A percentile compares a stretch with the other conserved stretches of the same genome.
phyloP scores from a whole-genome alignment of 1,284 basidiomycete genomes.

The Boletus sp. region DNA sequence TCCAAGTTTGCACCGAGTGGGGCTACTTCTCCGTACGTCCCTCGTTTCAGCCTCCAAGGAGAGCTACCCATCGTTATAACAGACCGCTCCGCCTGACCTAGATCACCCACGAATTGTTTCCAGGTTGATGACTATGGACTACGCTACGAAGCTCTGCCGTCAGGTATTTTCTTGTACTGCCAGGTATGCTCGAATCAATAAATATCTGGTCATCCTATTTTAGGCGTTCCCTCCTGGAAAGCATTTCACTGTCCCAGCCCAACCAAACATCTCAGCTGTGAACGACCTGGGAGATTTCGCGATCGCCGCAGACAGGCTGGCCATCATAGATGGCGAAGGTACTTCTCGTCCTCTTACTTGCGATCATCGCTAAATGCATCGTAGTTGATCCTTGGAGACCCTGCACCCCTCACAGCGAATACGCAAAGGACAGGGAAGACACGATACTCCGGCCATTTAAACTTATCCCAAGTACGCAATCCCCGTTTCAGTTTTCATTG shows the following conservation, averaged over 20 bases:
- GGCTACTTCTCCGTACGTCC: conserved; percentile 79
- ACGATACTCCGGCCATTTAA: conserved; percentile 83
- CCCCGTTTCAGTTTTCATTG: not conserved
- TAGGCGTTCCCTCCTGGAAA: conserved; percentile 84
- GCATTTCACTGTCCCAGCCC: conserved; percentile 67
- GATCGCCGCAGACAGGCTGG: conserved; percentile 76
- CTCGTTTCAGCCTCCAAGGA: conserved; percentile 15
- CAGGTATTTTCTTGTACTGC: conserved; percentile 47
- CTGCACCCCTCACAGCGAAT: conserved; percentile 82
- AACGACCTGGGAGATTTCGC: conserved; percentile 80
- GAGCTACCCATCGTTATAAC: conserved; percentile 1
- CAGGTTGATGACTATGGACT: conserved; percentile 72
- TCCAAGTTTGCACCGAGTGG: conserved; percentile 95
- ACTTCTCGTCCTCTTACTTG: conserved; percentile 14
- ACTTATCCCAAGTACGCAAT: conserved; percentile 77
- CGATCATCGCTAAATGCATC: not conserved
- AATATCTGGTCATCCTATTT: not conserved
- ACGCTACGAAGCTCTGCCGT: conserved; percentile 80
- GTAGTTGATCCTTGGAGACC: conserved; percentile 90
- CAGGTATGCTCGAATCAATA: not conserved
- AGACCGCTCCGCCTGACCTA: conserved; percentile 72
- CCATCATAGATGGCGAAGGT: conserved; percentile 88
- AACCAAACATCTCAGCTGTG: conserved; percentile 81
- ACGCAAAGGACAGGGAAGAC: conserved; percentile 72
- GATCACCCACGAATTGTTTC: conserved; percentile 76